Evolutionary conservation across 176 grass and related monocot genomes (phyloP).

Genomic region (Hordeum marinum): DNA sequence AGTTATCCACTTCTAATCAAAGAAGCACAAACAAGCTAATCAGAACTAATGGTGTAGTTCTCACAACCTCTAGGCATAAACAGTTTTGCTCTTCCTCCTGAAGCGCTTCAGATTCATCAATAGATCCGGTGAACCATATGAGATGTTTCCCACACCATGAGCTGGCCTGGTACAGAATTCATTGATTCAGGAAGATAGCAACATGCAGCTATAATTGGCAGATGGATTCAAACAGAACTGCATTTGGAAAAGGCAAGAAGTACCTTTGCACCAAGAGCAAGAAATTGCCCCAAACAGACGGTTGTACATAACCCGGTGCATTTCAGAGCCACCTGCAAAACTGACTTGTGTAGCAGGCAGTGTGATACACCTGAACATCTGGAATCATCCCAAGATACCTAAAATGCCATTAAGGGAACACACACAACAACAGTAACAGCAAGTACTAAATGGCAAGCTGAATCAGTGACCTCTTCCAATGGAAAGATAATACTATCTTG

Average conservation of each 20-base stretch:
- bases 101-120: constrained; percentile 38
- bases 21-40: not conserved
- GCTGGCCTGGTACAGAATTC: constrained; percentile 47
- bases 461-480: not conserved
- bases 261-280: constrained; percentile 75
- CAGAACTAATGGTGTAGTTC: not conserved
- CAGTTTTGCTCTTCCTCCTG: constrained; percentile 65
- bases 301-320: constrained; percentile 41
- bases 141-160: constrained; percentile 81
- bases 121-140: constrained; percentile 21
- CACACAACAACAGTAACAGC: not conserved
- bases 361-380: constrained; percentile 52
- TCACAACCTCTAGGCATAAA: constrained; percentile 55
- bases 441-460: not conserved
- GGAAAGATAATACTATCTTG: not conserved
- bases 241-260: not conserved
- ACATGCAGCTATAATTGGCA: not conserved
- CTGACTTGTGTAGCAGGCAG: constrained; percentile 67
- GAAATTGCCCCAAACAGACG: constrained; percentile 43
- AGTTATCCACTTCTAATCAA: not conserved
- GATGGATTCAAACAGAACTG: not conserved
- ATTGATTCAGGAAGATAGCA: not conserved
- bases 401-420: constrained; percentile 48
- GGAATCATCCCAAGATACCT: constrained; percentile 79
- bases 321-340: constrained; percentile 74